Conservation (phyloP, 129 eudicot genomes). For the Sambucus nigra region DNA sequence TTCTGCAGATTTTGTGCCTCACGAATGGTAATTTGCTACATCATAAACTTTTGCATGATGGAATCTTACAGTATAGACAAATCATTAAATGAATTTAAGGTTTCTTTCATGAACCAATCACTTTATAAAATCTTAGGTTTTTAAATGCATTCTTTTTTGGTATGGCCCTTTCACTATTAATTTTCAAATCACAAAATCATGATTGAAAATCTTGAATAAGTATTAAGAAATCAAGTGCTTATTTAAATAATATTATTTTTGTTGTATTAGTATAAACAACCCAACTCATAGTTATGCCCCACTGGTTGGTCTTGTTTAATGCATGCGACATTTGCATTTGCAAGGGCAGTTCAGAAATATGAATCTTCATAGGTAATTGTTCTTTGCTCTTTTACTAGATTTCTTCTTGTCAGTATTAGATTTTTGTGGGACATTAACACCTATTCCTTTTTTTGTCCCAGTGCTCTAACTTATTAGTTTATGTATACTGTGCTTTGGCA, state of each 20-base stretch:
- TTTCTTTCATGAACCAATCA: not conserved
- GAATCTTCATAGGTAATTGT: constrained; percentile 4
- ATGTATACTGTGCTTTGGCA: too few species aligned
- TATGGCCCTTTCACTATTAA: not conserved
- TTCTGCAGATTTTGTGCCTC: constrained; percentile 13
- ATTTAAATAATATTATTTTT: not conserved
- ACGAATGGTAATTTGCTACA: not conserved
- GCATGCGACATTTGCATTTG: constrained; percentile 2
- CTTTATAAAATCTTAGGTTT: not conserved
- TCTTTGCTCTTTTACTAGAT: constrained; percentile 12
- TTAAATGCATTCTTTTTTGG: not conserved
- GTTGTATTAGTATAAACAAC: not conserved
- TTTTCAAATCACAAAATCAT: constrained; percentile 6
- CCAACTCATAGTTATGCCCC: constrained; percentile 3
- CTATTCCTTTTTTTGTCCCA: too few species aligned
- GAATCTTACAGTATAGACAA: too few species aligned
- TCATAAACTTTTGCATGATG: too few species aligned
- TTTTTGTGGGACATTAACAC: constrained; percentile 4
- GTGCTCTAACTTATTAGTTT: too few species aligned
- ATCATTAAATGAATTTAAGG: too few species aligned
- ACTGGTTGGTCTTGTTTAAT: not conserved
- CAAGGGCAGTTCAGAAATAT: too few species aligned
- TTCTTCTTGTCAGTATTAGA: constrained; percentile 4
- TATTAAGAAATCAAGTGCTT: not conserved
- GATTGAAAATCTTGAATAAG: constrained; percentile 4